Evolutionary conservation across 495 filamentous ascomycete genomes (phyloP).

Genomic region (Pseudomonodictys pantanalensis): DNA sequence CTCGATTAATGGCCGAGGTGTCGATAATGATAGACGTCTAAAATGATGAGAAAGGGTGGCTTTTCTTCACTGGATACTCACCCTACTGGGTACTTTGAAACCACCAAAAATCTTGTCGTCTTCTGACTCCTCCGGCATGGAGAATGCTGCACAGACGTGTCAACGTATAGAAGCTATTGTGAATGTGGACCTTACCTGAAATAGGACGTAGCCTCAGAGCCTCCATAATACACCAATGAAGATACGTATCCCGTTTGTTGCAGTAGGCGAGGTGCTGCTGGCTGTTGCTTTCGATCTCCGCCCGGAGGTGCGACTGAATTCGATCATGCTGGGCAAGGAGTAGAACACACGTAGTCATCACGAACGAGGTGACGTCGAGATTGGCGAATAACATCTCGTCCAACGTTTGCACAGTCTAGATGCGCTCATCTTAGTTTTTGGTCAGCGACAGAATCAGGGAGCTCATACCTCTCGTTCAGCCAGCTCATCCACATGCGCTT

Average conservation of each 20-base stretch:
- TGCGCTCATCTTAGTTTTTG: background rate
- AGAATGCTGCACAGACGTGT: constrained; percentile 40
- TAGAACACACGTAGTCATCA: constrained; percentile 41
- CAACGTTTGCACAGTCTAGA: constrained; percentile 31
- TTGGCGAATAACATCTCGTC: constrained; percentile 49
- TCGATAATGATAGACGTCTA: constrained; percentile 42
- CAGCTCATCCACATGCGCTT: background rate
- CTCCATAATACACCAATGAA: constrained; percentile 40
- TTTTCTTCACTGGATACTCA: too few relatives aligned
- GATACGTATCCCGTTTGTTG: constrained; percentile 26
- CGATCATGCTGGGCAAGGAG: constrained; percentile 40
- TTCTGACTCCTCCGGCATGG: constrained; percentile 41
- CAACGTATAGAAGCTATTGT: too few relatives aligned
- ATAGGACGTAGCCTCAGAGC: constrained; percentile 42
- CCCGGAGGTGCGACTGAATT: constrained; percentile 35
- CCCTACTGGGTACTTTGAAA: too few relatives aligned
- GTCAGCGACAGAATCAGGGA: background rate
- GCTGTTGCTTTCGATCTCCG: constrained; percentile 13
- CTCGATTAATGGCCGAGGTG: constrained; percentile 40
- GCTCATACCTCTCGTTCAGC: background rate
- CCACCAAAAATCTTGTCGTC: constrained; percentile 34
- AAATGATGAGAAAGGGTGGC: constrained; percentile 13
- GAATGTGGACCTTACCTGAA: too few relatives aligned
- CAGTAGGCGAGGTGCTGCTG: background rate
- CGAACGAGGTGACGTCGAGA: constrained; percentile 45